Percentiles rank a stretch among this genome's conserved stretches.
Conservation (phyloP, 805 yeast species). For the Yamadazyma philogaea region DNA sequence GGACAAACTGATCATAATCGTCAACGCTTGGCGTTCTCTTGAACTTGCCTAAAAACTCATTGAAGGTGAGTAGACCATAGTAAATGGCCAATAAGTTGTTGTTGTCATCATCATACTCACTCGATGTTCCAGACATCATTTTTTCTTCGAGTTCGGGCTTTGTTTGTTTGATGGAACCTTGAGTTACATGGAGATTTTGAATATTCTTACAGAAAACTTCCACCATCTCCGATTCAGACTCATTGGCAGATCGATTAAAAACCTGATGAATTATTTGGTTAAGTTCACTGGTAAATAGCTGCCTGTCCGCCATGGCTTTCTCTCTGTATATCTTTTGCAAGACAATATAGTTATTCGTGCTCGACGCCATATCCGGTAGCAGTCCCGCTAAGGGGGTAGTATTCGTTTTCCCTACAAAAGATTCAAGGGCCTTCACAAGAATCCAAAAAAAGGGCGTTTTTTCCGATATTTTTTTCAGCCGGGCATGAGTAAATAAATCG, state of each 20-base stretch:
- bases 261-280: constrained; percentile 23
- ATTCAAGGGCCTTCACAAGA: constrained; percentile 50
- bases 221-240: constrained; percentile 34
- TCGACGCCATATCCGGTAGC: constrained; percentile 87
- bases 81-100: constrained; percentile 32
- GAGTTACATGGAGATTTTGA: constrained; percentile 47
- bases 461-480: constrained; percentile 13
- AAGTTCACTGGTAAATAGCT: constrained; percentile 35
- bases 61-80: constrained; percentile 40
- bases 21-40: constrained; percentile 17
- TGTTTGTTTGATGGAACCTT: constrained; percentile 33
- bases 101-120: constrained; percentile 16
- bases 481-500: constrained; percentile 23
- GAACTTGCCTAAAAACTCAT: constrained; percentile 18
- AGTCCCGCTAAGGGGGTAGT: constrained; percentile 70
- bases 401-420: constrained; percentile 39
- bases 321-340: constrained; percentile 56
- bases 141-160: constrained; percentile 3
- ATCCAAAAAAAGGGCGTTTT: constrained; percentile 56
- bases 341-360: constrained; percentile 56
- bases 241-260: constrained; percentile 13
- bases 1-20: constrained; percentile 20
- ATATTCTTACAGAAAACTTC: constrained; percentile 61
- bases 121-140: constrained; percentile 7
- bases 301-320: constrained; percentile 52